Base-by-base conservation (phyloP, 2,329 filamentous ascomycete species). In the Pseudopithomyces chartarum region DNA sequence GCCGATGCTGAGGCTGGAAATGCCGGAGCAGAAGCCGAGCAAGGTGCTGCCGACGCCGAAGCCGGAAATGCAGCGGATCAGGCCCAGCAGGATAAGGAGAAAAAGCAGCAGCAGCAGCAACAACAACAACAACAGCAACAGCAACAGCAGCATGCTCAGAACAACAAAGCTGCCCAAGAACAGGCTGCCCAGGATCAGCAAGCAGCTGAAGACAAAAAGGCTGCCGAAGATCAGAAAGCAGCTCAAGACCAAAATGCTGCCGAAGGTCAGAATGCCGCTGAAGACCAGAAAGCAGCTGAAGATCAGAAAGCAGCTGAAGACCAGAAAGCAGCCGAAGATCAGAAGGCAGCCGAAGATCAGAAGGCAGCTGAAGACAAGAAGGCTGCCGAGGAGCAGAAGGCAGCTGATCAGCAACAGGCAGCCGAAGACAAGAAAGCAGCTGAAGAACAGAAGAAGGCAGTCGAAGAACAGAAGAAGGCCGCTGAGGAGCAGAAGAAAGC, bases 1-100 rank as follows among this genome's bases (percentile, higher is more conserved):
- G 59, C 45, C 38, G 55, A 38, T 43, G 46, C 57, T 19, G 50
- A 29, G 26, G 56, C 61, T 19, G 57, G 43, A 38, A 58, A 63
- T 52, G 57, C 52, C 49, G 58, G 40, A 12, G 52, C 29, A 19
- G 45, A 29, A 13, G 58, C 33, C 29, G 50, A 48, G 32, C 42
- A 48, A 36, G 42, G 39, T 12, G 53, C 53, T 11, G 52, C 52
- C 5, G 19, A 23, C 23, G 32, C 32, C 15, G 33, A n/a, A 6
- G 46, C 2, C 12, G 34, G 17, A 22, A 26, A 46, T 17, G 49
- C 49, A 15, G 22, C 34, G 4, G 48, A 42, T 3, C 26, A 48
- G 15, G 52, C 29, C 20, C 22, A 53, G 6, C 40, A 20, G 23
- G 47, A 52, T 17, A 49, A 54, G 26, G 23, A 50, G 32, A 44